Evolutionary conservation across 2,329 filamentous ascomycete genomes (phyloP).

Genomic region (Dothidotthia symphoricarpi): DNA sequence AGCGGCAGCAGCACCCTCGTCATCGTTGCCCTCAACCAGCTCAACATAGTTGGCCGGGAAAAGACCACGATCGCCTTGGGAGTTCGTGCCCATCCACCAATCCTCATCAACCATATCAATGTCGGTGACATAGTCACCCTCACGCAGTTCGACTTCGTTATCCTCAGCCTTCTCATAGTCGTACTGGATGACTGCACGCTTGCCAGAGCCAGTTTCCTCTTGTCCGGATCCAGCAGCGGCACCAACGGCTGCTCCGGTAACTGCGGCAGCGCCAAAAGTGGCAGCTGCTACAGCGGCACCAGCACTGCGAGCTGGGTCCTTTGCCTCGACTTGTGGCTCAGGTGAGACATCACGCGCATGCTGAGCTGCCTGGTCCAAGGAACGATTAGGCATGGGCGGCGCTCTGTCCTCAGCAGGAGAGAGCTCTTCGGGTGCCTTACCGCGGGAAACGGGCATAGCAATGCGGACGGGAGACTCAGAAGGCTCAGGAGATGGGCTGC

Average conservation of each 20-base stretch:
- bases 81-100: slow-evolving; percentile 97
- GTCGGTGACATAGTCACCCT: slow-evolving; percentile 83
- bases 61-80: slow-evolving; percentile 76
- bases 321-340: slow-evolving; percentile 61
- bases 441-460: slow-evolving; percentile 77
- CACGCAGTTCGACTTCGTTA: slow-evolving; percentile 87
- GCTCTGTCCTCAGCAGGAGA: slow-evolving; percentile 51
- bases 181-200: slow-evolving; percentile 78
- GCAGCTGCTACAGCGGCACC: slow-evolving; percentile 47
- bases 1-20: slow-evolving; percentile 35
- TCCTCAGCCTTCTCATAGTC: slow-evolving; percentile 98
- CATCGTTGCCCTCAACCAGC: slow-evolving; percentile 64
- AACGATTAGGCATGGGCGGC: slow-evolving; percentile 62
- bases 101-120: slow-evolving; percentile 98
- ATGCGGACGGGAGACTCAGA: slow-evolving; percentile 77
- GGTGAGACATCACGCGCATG: slow-evolving; percentile 64
- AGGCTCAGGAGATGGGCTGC: slow-evolving; percentile 51
- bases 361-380: slow-evolving; percentile 62
- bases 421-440: slow-evolving; percentile 52
- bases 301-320: slow-evolving; percentile 55
- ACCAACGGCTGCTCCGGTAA: slow-evolving; percentile 46
- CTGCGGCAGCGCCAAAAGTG: slow-evolving; percentile 45
- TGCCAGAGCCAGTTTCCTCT: slow-evolving; percentile 51
- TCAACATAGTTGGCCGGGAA: slow-evolving; percentile 99
- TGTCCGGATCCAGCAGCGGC: slow-evolving; percentile 42